Evolutionary conservation across 2,329 filamentous ascomycete species (phyloP), one percentile per base, ranked within the genome.

Genomic region (Ceratocystis smalleyi): DNA sequence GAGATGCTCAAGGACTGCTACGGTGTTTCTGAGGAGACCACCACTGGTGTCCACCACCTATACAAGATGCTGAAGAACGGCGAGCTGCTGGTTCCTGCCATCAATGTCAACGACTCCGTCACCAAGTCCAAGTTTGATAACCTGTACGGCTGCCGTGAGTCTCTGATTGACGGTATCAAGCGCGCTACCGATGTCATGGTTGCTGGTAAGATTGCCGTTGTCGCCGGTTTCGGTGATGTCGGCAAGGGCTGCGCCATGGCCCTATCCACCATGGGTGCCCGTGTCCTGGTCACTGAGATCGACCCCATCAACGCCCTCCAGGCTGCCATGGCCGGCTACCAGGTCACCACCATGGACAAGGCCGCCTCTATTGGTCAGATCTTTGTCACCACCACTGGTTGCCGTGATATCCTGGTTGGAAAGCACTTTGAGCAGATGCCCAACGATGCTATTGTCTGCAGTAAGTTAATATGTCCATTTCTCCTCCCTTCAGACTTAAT

Each of bases 61-160:
- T 99, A 97, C 88, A 85, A 86, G 75, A 96, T 96, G 91, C 81
- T 97, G 77, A 96, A 94, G 84, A 86, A 89, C 71, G 83, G 84
- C 76, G 83, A 85, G 77, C 90, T 97, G 69, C 87, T 96, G 68
- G 89, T 96, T 70, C 94, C 94, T 71, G 83, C 92, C 78, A 90
- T 97, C 86, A 99, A 99, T 79, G 92, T 99, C 83, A 97, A 99
- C 82, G 92, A 99, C 86, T 91, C 88, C 67, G 92, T 99, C 75
- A 99, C 94, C 79, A 99, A 97, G 87, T 96, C 91, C 80, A 99
- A 99, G 85, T 99, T 99, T 77, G 94, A 97, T 85, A 99, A 99
- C 87, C 81, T 97, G 70, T 99, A 97, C 85, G 92, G 94, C 75
- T 97, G 94, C 90, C 87, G 91, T 76, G 94, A 97, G 83, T 96